Evolutionary conservation across 2,329 filamentous ascomycete species (phyloP).

Genomic region (Fusarium metavorans): DNA sequence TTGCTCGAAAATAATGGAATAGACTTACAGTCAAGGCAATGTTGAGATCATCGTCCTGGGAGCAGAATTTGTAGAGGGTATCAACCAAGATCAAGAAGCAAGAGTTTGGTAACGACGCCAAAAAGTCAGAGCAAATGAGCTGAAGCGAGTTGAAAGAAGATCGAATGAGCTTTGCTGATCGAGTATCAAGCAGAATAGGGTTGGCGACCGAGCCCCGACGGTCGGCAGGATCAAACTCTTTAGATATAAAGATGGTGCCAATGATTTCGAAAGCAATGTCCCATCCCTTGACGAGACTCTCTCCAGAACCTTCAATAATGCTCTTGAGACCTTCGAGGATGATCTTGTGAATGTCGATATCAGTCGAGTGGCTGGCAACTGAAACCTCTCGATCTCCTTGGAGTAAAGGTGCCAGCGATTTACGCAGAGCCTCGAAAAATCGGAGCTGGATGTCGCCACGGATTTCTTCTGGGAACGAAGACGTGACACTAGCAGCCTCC

Average conservation of each 20-base stretch:
- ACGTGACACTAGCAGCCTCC: conserved; percentile 68
- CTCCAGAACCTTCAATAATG: conserved; percentile 89
- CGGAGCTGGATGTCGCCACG: conserved; percentile 77
- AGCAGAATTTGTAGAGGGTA: conserved; percentile 89
- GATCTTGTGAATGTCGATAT: conserved; percentile 84
- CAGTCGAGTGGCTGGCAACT: conserved; percentile 70
- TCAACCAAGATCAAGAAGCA: conserved; percentile 85
- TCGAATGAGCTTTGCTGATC: conserved; percentile 81
- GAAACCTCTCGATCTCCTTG: conserved; percentile 63
- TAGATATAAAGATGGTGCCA: conserved; percentile 78
- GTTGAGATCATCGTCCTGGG: conserved; percentile 91
- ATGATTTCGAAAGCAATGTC: conserved; percentile 87
- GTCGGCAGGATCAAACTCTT: conserved; percentile 50
- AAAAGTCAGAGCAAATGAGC: conserved; percentile 94
- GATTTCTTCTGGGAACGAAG: conserved; percentile 61
- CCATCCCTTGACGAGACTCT: conserved; percentile 87
- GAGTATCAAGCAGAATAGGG: conserved; percentile 58
- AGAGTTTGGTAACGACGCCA: conserved; percentile 76
- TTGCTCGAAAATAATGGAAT: too few species aligned
- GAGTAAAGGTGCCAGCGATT: conserved; percentile 68
- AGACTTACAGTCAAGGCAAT: conserved; percentile 85
- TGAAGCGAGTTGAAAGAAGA: conserved; percentile 91
- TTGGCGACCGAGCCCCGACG: conserved; percentile 46
- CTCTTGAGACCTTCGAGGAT: conserved; percentile 83
- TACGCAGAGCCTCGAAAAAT: conserved; percentile 74